A percentile compares a stretch with the other conserved stretches of the same genome.
Evolutionary conservation across 2,329 filamentous ascomycete species (phyloP).

Genomic region (Ascochyta pisi): DNA sequence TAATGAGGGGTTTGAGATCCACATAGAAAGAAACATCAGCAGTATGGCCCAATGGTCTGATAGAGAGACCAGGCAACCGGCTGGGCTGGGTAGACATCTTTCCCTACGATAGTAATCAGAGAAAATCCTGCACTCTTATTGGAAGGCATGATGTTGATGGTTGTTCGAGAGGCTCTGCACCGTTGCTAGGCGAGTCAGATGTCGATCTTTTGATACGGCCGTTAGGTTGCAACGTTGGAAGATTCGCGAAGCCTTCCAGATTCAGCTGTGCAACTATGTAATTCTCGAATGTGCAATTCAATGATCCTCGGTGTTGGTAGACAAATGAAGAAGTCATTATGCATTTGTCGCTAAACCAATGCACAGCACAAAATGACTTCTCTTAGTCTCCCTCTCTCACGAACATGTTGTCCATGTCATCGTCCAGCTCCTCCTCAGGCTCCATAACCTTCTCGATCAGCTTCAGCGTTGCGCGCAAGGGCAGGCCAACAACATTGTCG

Average conservation of each 20-base stretch:
- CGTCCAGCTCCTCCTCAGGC: slow-evolving; percentile 60
- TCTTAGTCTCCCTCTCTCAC: slow-evolving; percentile 18
- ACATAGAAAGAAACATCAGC: not conserved
- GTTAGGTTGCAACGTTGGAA: slow-evolving; percentile 3
- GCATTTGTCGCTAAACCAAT: not conserved
- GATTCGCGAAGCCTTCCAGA: slow-evolving; percentile 14
- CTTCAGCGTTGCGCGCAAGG: slow-evolving; percentile 76
- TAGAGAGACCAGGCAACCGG: not conserved
- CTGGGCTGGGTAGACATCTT: no score
- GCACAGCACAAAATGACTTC: not conserved
- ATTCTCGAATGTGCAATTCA: slow-evolving; percentile 10
- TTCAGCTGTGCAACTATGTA: slow-evolving; percentile 12
- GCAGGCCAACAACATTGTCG: slow-evolving; percentile 94
- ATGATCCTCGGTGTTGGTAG: not conserved
- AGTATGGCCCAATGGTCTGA: not conserved
- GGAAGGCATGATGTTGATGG: not conserved
- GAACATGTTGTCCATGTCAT: slow-evolving; percentile 60
- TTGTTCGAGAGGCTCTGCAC: not conserved
- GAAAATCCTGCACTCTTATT: not conserved
- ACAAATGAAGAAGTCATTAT: not conserved
- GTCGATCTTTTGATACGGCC: slow-evolving; percentile 1
- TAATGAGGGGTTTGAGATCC: slow-evolving; percentile 17
- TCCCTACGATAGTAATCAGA: not conserved
- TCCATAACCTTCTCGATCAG: slow-evolving; percentile 89
- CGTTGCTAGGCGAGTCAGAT: slow-evolving; percentile 8